These are phyloP conservation scores for Xylariaceae sp. DNA, from an alignment of 2,329 filamentous ascomycete species.

Conservation along the genomic window DNA sequence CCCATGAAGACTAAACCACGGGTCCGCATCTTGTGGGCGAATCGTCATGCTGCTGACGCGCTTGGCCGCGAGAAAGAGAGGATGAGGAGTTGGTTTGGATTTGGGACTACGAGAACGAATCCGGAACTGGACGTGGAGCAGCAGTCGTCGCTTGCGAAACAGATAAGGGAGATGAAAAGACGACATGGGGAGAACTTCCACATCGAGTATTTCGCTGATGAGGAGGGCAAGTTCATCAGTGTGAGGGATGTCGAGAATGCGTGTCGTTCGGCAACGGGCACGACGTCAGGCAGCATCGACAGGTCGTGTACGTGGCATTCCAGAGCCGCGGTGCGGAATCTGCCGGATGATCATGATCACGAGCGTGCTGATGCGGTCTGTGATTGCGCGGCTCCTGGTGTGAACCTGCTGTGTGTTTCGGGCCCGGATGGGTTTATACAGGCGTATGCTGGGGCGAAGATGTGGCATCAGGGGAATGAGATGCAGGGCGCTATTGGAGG, in stretches of 20 bases:
- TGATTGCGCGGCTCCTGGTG: slow-evolving; percentile 36
- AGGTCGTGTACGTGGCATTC: slow-evolving; percentile 28
- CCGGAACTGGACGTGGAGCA: slow-evolving; percentile 3
- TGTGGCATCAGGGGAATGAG: slow-evolving; percentile 69
- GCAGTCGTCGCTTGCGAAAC: slow-evolving; percentile 30
- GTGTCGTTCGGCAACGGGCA: slow-evolving; percentile 17
- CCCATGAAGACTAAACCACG: neutral
- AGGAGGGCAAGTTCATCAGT: slow-evolving; percentile 67
- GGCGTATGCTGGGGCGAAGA: slow-evolving; percentile 74
- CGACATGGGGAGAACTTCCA: slow-evolving; percentile 53
- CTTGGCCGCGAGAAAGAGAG: slow-evolving; percentile 41
- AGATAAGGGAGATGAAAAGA: slow-evolving; percentile 60
- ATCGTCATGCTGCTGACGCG: slow-evolving; percentile 62
- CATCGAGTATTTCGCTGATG: slow-evolving; percentile 77
- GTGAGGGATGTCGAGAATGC: slow-evolving; percentile 43
- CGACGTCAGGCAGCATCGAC: slow-evolving; percentile 14
- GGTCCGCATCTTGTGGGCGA: slow-evolving; percentile 82
- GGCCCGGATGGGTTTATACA: slow-evolving; percentile 88
- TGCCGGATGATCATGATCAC: slow-evolving; percentile 26
- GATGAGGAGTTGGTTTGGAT: too few relatives aligned
- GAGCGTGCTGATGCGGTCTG: slow-evolving; percentile 23
- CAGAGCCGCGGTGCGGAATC: slow-evolving; percentile 14
- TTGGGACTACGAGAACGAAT: neutral
- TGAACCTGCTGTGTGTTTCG: slow-evolving; percentile 74
- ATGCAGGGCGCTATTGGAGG: slow-evolving; percentile 67